Evolutionary conservation across 2,329 filamentous ascomycete genomes (phyloP), one percentile per base, ranked within the genome.

Genomic region (Dothistroma pini): DNA sequence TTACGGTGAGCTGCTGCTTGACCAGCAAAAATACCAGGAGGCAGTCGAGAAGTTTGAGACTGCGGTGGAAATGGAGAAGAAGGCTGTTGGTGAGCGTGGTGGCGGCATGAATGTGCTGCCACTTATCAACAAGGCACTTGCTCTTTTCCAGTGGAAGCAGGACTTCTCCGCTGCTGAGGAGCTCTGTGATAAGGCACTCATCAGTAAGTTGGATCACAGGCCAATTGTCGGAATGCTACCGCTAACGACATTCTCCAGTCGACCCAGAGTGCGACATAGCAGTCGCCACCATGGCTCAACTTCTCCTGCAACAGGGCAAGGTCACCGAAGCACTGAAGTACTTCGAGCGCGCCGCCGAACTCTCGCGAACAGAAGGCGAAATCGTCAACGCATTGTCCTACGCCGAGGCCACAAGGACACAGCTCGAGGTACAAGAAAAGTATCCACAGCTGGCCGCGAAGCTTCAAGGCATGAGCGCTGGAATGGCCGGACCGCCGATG

Each of bases 221-320:
- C 5, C 29, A 31, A 44, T 8, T 50, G 16, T 21, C 29, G 9
- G 38, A 31, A 38, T 16, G 44, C 25, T n/a, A 14, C 52, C 60
- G 57, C 79, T 81, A 72, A 82, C 67, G 6, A 58, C 16, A 47
- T 68, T 58, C n/a, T 48, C 58, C 69, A 96, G 93, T 99, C 75
- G 95, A 99, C 72, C 95, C 95, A 29, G 95, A 99, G 76, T 99
- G 95, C 75, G 95, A 99, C 72, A 99, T 99, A 73, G 95, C 95
- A 48, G 95, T 99, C 48, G 95, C 95, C 57, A 99, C 95, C 58
- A 97, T 99, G 91, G 95, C 95, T 11, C 95, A 99, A 78, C 86
- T 99, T 48, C 87, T 99, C 56, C 85, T 99, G 38, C 95, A 99
- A 77, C 95, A 97, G 81, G 95, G 95, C 77, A 97, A 97, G 81